Base-by-base conservation (phyloP, 306 rosid species). In the Prunus fruticosa region DNA sequence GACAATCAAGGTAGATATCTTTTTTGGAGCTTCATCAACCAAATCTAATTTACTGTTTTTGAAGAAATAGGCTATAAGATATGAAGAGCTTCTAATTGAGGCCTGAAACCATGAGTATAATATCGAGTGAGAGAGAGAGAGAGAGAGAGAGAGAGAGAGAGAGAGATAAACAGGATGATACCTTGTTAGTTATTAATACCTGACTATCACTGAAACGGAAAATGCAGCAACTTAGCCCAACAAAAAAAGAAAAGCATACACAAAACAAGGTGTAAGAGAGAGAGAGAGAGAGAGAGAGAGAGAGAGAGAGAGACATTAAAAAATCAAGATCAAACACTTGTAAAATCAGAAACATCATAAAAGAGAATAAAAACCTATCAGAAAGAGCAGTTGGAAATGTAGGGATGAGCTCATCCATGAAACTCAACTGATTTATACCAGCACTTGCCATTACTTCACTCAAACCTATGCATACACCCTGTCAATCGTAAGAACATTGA, bases 391-490 rank as follows among this genome's bases (percentile, higher is more conserved):
- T 88, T 69, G 96, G 96, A 80, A 95, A 90, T 16, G 99, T 90
- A 28, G 92, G 97, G 74, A 95, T 95, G 62, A 95, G 99, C 22
- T 91, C 96, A 78, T 87, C 97, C 97, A 95, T 90, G 89, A 95
- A 95, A 85, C 86, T 95, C 85, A 95, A 84, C 85, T 95, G 99
- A 79, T 91, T 92, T 87, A 87, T 95, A 11, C 89, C 97, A 28
- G 97, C 96, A 76, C 97, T 89, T 28, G 85, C 92, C 99, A 95
- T 95, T 81, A 95, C 99, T 88, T 95, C 99, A 82, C 99, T 95
- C 80, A 90, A 84, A 76, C 99, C 99, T 78, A 89, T 86, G 87
- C 99, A 92, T 49, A 92, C 97, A 78, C 99, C 99, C 99, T 92
- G 81, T 43, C 77, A 84, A 58, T 53, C 68, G 70, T 27, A 46